Evolutionary conservation across 306 rosid species (phyloP).

Genomic region (Sechiopsis laciniata): DNA sequence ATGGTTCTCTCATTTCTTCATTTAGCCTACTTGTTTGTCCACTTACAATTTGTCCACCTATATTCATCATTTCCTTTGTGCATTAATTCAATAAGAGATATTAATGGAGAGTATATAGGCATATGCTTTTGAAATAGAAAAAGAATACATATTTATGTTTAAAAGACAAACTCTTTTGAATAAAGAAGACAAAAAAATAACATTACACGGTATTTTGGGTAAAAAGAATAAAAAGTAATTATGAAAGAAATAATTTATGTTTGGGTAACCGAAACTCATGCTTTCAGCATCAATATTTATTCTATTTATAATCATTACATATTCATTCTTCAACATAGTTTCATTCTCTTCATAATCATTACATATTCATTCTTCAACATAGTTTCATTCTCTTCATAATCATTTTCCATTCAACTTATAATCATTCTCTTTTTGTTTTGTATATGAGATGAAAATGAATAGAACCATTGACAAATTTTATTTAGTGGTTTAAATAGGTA

Average conservation of each 20-base stretch:
- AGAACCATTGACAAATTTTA: neutral
- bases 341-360: neutral
- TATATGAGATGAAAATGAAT: neutral
- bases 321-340: no score
- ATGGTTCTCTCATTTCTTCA: constrained; percentile 20
- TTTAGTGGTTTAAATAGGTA: neutral
- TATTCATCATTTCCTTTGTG: neutral
- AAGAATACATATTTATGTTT: neutral
- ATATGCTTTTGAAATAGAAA: neutral
- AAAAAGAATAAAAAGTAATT: no score
- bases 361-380: no score
- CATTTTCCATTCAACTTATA: no score
- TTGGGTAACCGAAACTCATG: no score
- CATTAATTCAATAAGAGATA: neutral
- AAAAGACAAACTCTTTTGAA: neutral
- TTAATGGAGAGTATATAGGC: neutral
- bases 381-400: neutral
- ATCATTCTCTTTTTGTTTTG: no score
- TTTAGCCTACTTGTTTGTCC: constrained; percentile 4
- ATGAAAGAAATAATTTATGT: no score
- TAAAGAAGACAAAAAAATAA: neutral
- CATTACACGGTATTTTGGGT: neutral
- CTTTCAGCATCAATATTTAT: no score
- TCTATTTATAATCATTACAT: no score
- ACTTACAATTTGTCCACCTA: constrained; percentile 7